Evolutionary conservation across 345 rosid genomes (phyloP).

Genomic region (Gossypium turneri): DNA sequence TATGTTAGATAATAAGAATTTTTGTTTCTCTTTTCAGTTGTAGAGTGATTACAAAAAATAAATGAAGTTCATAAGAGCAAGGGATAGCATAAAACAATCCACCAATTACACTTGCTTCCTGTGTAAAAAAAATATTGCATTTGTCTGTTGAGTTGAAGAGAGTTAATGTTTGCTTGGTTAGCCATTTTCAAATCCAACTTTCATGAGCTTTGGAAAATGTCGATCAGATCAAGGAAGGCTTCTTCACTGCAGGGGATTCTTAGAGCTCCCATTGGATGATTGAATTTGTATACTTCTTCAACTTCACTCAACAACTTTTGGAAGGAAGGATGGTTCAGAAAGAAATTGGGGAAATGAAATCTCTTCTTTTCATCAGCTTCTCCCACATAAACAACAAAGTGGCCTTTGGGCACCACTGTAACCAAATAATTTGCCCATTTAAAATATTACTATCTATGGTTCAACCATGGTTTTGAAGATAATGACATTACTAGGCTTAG

Average conservation of each 20-base stretch:
- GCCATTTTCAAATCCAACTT: background rate
- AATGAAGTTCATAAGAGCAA: background rate
- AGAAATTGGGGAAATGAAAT: conserved; percentile 41
- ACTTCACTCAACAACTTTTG: conserved; percentile 41
- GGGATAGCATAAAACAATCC: conserved; percentile 6
- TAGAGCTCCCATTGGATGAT: conserved; percentile 51
- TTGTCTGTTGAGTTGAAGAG: background rate
- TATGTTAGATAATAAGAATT: background rate
- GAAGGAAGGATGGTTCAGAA: conserved; percentile 35
- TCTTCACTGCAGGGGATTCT: conserved; percentile 54
- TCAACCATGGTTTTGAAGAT: too few species aligned
- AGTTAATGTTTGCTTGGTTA: background rate
- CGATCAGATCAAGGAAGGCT: conserved; percentile 33
- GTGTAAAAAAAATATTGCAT: background rate
- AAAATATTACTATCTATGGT: too few species aligned
- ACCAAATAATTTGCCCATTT: too few species aligned
- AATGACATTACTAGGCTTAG: background rate
- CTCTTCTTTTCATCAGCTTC: conserved; percentile 41
- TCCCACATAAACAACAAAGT: conserved; percentile 27
- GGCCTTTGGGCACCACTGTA: too few species aligned
- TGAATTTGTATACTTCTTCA: conserved; percentile 47
- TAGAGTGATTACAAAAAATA: background rate
- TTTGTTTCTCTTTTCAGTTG: background rate
- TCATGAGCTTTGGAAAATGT: conserved; percentile 24
- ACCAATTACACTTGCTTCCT: conserved; percentile 2